Base-by-base conservation (phyloP, 2,329 filamentous ascomycete genomes). In the Aspergillus persii region DNA sequence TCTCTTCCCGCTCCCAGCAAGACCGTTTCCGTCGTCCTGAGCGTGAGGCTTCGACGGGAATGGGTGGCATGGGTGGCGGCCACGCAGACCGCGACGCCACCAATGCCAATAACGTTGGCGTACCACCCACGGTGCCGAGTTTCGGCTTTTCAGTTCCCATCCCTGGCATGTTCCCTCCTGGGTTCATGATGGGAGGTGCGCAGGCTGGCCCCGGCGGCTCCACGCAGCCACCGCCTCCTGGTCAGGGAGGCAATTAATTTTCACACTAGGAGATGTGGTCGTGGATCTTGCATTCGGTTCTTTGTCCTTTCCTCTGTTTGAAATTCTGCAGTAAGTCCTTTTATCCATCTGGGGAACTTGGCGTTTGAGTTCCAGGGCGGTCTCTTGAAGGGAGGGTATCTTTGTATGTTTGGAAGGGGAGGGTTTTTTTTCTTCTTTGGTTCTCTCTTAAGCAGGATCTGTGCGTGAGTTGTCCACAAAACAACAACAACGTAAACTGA, bases 101-200 rank as follows among this genome's bases (percentile, higher is more conserved):
- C 53, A 76, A 71, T 59, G 63, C 68, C 56, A 78, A 73, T 61
- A 78, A 78, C 53, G 78, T 83, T 30, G 81, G 78, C 8, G 82
- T 83, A 2, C 79, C 83, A 3, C 82, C 82, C 12, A 77, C 81
- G 6, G 81, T 85, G 5, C 82, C 82, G 49, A 80, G 81, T 3
- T 85, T 84, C 61, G 82, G 82, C 8, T 84, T 84, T 66, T 80
- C 80, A 41, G 79, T 81, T 59, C 73, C 78, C 9, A 80, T 81
- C 76, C 77, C 78, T 46, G 36, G 36, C 36, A 77, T 80, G 71
- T 76, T 81, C 29, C 79, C 79, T 55, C 76, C 78, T 23, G 78
- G 78, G 11, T 81, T 81, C 66, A 77, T 80, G 72, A 72, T 80
- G 68, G 75, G 75, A 44, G 73, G 74, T 56, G 68, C 67, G 18